A percentile compares a stretch with the other conserved stretches of the same genome.
phyloP scores from a whole-genome alignment of 2,329 filamentous ascomycete species.

The Colletotrichum sp. region DNA sequence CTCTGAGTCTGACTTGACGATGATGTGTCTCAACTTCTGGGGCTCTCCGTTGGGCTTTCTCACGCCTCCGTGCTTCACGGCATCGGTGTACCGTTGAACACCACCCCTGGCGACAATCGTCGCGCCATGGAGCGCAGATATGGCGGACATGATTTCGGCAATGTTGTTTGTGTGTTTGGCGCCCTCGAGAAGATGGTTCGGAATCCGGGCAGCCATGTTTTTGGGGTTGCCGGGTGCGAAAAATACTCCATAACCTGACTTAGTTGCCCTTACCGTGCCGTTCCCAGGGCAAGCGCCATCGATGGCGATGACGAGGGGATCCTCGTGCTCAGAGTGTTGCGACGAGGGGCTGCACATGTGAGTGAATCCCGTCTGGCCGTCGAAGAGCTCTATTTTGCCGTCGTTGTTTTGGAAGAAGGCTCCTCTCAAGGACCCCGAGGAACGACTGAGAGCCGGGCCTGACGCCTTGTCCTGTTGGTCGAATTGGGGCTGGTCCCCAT shows the following conservation, averaged over 20 bases:
- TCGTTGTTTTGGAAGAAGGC: neutral
- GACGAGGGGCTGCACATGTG: neutral
- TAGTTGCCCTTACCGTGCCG: neutral
- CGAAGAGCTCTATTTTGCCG: neutral
- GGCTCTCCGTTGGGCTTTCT: rapidly evolving
- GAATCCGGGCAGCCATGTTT: neutral
- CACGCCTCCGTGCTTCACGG: neutral
- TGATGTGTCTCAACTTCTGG: neutral
- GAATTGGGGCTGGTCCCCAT: neutral
- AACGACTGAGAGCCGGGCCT: neutral
- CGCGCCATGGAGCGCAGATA: neutral
- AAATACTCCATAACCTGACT: neutral
- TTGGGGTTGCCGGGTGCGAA: neutral
- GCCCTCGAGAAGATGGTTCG: neutral
- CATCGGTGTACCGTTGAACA: neutral
- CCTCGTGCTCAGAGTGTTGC: neutral
- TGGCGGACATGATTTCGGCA: neutral
- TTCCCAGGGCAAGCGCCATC: neutral
- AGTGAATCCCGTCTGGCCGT: neutral
- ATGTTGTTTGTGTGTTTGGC: neutral
- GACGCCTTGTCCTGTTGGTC: neutral
- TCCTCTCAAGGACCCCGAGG: neutral
- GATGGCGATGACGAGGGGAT: neutral
- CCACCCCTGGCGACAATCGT: neutral
- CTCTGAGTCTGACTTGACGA: neutral